These are phyloP conservation scores for Baeospora myosura DNA, from an alignment of 1,284 basidiomycete genomes.

Conservation along the genomic window DNA sequence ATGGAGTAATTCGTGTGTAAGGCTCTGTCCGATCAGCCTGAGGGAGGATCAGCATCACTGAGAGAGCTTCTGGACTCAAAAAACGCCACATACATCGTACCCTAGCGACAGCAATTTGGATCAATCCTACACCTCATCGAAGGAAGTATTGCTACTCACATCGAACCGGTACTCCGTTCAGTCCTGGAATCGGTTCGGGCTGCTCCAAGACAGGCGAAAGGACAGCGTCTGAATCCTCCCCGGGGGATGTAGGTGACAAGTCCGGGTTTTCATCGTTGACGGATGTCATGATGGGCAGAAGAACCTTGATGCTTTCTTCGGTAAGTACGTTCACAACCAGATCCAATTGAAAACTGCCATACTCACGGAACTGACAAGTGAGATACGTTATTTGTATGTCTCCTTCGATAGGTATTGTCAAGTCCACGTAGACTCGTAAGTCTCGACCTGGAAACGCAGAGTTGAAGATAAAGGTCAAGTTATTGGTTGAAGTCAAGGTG, in stretches of 20 bases:
- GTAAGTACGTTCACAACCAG: too few species aligned
- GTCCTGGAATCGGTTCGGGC: conserved; percentile 36
- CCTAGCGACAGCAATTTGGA: conserved; percentile 4
- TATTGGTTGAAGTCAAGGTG: too few species aligned
- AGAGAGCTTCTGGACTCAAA: conserved; percentile 13
- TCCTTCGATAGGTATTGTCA: too few species aligned
- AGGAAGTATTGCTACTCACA: conserved; percentile 21
- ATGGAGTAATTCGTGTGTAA: conserved; percentile 73
- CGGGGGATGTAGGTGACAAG: conserved; percentile 34
- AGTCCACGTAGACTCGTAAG: too few species aligned
- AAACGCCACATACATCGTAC: conserved; percentile 30
- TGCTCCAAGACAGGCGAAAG: conserved; percentile 27
- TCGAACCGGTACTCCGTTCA: conserved; percentile 39
- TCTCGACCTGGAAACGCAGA: too few species aligned
- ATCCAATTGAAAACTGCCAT: background rate
- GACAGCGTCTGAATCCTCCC: conserved; percentile 37
- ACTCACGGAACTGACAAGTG: background rate
- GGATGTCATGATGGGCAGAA: background rate
- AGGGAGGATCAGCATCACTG: conserved; percentile 13
- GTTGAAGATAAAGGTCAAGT: too few species aligned
- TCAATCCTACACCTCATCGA: conserved; percentile 1
- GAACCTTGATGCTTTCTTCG: too few species aligned
- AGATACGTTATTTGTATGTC: too few species aligned
- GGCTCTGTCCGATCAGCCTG: conserved; percentile 75
- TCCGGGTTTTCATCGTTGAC: conserved; percentile 19